A percentile compares a stretch with the other conserved stretches of the same genome.
Conservation (phyloP, 2,329 filamentous ascomycete species). For the Colletotrichum musae region DNA sequence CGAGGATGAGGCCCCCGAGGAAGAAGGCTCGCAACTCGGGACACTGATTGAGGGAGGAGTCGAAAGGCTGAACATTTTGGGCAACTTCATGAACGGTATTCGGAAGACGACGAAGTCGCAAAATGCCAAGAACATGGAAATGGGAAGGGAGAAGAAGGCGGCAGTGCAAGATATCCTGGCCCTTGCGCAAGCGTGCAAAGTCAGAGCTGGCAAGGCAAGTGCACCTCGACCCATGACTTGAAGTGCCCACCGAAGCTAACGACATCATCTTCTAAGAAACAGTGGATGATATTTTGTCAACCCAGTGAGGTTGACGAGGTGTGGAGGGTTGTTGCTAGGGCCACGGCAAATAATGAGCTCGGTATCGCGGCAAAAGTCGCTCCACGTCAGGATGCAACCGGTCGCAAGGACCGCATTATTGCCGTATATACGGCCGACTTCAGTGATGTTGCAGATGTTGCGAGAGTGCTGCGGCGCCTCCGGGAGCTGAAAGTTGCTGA, state of each 20-base stretch:
- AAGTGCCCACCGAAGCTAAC: too few species aligned
- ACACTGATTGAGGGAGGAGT: slow-evolving; percentile 68
- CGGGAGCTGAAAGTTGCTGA: slow-evolving; percentile 73
- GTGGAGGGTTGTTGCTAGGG: slow-evolving; percentile 78
- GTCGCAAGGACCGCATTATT: too few species aligned
- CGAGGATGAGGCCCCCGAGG: too few species aligned
- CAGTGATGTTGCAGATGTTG: too few species aligned
- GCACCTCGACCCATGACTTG: too few species aligned
- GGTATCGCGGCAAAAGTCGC: slow-evolving; percentile 83
- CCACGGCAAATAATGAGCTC: slow-evolving; percentile 77
- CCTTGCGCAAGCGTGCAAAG: too few species aligned
- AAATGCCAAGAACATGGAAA: slow-evolving; percentile 46
- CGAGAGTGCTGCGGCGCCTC: slow-evolving; percentile 69
- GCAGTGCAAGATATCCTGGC: too few species aligned
- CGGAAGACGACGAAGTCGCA: slow-evolving; percentile 52
- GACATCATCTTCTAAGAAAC: too few species aligned
- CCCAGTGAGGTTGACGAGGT: slow-evolving; percentile 68
- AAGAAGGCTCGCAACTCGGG: slow-evolving; percentile 44
- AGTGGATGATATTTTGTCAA: slow-evolving; percentile 62
- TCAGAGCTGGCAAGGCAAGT: too few species aligned
- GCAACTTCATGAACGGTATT: slow-evolving; percentile 64
- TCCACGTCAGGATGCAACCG: slow-evolving; percentile 57
- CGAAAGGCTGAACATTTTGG: slow-evolving; percentile 63
- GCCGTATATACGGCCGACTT: too few species aligned
- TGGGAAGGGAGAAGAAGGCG: too few species aligned